A percentile compares a stretch with the other conserved stretches of the same genome.
These are phyloP conservation scores for Psidium friedrichsthalianum DNA, from an alignment of 345 rosid species.

Conservation along the genomic window DNA sequence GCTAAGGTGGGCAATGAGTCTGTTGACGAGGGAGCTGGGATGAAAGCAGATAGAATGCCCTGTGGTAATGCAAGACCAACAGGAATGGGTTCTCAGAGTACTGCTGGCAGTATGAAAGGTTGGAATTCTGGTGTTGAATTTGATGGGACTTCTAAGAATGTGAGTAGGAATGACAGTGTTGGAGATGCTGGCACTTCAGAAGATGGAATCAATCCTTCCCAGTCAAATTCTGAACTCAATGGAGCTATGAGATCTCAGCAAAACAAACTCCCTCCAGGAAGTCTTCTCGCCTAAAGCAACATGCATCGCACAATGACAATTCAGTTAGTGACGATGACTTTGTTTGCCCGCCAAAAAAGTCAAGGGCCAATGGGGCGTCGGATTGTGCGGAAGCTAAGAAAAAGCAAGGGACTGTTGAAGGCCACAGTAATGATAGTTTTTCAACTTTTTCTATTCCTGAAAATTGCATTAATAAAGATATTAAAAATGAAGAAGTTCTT, in stretches of 20 bases:
- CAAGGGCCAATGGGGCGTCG: constrained; percentile 13
- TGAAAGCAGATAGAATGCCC: constrained; percentile 9
- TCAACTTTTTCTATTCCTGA: neutral
- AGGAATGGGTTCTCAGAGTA: constrained; percentile 8
- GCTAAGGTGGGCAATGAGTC: constrained; percentile 18
- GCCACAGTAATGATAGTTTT: neutral
- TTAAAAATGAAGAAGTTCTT: neutral
- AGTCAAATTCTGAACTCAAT: constrained; percentile 6
- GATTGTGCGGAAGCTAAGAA: constrained; percentile 4
- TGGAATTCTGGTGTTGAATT: constrained; percentile 21
- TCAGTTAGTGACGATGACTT: constrained; percentile 17
- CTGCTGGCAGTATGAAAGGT: constrained; percentile 20
- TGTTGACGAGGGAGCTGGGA: constrained; percentile 7
- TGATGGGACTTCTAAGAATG: constrained; percentile 22
- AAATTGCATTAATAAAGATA: neutral
- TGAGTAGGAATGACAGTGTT: constrained; percentile 13
- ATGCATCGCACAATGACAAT: constrained; percentile 20
- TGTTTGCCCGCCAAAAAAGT: constrained; percentile 18
- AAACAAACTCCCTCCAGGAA: constrained; percentile 17
- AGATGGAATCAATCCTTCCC: constrained; percentile 6
- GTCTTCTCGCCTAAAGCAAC: constrained; percentile 41
- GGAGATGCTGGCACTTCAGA: constrained; percentile 10
- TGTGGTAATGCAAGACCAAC: constrained; percentile 11
- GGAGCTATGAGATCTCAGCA: neutral
- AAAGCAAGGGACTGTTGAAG: neutral